Base-by-base conservation (phyloP, 2,329 filamentous ascomycete species). In the Hypoxylon sp. region DNA sequence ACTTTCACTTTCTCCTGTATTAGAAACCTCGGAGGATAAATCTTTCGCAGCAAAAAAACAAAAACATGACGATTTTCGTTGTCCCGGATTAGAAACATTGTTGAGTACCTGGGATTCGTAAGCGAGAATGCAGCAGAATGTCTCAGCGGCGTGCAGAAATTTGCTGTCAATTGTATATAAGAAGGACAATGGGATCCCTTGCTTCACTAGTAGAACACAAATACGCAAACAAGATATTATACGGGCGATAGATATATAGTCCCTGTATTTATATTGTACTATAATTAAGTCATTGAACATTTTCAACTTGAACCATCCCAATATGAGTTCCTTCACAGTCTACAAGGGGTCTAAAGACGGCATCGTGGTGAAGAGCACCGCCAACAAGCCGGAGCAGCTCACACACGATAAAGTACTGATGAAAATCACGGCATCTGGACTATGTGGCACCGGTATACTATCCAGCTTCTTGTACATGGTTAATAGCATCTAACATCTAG, bases 391-490 rank as follows among this genome's bases (percentile, higher is more conserved):
- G 33, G 77, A 79, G 46, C 81, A 84, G n/a, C 78, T 88, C 52
- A 76, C 74, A 2, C 79, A 81, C 57, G 84, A 90, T 78, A 82
- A 91, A 65, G 89, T 92, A 51, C 83, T 90, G 26, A 78, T 92
- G 75, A 85, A 84, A 62, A 82, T 92, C 67, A 92, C 89, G 14
- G 88, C 89, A 66, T 91, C 89, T 3, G 90, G 91, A 39, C 81
- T 92, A 51, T 92, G 91, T 77, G 88, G 87, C 48, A 92, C 90
- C 64, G 75, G 74, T 76, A 55, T 64, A 59, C 53, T 5, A 10
- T 19, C 26, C 8, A 29, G 14, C 17, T 2, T 19, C 3, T 9
- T 14, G 5, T 17, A 10, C 39, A 57, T 6, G 10, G 9, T 37
- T n/a, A 48, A 8, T 13, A 5, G 85, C 83, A 67, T 71, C 83